Evolutionary conservation across 108 stramenopile species (phyloP).

Genomic region (Aurantiochytrium sp.): DNA sequence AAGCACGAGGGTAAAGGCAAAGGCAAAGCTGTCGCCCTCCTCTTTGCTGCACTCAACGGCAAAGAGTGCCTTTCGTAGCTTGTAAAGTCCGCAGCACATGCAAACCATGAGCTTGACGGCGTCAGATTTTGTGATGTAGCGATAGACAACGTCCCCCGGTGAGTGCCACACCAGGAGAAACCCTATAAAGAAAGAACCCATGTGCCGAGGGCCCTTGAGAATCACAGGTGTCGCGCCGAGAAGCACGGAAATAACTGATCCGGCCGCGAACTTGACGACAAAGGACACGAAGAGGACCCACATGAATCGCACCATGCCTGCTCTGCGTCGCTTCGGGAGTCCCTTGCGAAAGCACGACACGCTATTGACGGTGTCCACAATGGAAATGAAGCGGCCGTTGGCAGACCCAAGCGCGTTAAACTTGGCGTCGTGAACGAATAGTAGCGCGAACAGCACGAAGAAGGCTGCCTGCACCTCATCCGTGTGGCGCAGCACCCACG

Average conservation of each 20-base stretch:
- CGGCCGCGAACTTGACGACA: neutral
- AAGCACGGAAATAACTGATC: neutral
- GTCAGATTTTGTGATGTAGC: neutral
- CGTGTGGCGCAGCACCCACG: neutral
- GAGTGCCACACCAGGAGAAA: neutral
- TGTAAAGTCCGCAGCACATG: constrained; percentile 4
- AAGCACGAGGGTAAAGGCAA: neutral
- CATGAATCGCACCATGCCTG: neutral
- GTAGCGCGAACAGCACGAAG: neutral
- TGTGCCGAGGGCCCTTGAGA: constrained; percentile 18
- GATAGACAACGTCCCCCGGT: neutral
- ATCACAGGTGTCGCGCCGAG: constrained; percentile 6
- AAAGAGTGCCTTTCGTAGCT: constrained; percentile 12
- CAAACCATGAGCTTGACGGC: neutral
- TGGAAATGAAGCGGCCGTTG: constrained; percentile 9
- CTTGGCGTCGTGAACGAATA: neutral
- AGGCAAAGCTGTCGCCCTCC: neutral
- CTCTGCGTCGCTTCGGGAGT: neutral
- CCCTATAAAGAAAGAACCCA: neutral
- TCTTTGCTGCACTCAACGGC: neutral
- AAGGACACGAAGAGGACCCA: neutral
- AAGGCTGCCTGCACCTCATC: neutral
- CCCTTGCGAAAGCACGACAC: neutral
- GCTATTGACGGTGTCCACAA: neutral
- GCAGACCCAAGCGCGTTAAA: neutral